A percentile compares a stretch with the other conserved stretches of the same genome.
phyloP scores from a whole-genome alignment of 2,329 filamentous ascomycete species.

The Curvularia spicifera region DNA sequence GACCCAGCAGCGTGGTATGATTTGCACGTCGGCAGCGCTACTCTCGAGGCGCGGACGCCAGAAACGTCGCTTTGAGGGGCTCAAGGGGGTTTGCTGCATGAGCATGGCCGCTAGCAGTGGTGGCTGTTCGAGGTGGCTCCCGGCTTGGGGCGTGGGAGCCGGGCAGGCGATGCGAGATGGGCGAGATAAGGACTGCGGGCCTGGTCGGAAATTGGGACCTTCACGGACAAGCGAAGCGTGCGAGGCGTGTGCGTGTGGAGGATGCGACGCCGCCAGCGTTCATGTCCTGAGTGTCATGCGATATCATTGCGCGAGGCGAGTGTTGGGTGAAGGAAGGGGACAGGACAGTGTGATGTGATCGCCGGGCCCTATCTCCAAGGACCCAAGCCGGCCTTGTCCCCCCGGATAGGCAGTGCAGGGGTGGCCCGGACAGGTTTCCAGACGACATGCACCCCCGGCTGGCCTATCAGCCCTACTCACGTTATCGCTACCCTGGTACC shows the following conservation, averaged over 20 bases:
- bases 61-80: constrained; percentile 5
- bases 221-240: neutral
- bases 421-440: constrained; percentile 12
- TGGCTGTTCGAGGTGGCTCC: constrained; percentile 1
- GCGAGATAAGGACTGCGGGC: constrained; percentile 1
- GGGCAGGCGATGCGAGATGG: neutral
- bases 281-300: neutral
- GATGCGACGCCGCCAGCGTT: neutral
- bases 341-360: constrained; percentile 11
- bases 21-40: constrained; percentile 5
- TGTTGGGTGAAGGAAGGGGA: constrained; percentile 3
- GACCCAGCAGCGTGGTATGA: constrained; percentile 10
- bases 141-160: constrained; percentile 4
- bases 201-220: neutral
- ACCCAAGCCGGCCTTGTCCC: constrained; percentile 13
- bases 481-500: constrained; percentile 25
- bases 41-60: neutral
- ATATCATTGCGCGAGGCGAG: neutral
- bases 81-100: constrained; percentile 5
- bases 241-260: neutral
- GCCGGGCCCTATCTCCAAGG: constrained; percentile 1
- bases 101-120: neutral
- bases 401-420: constrained; percentile 7
- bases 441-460: constrained; percentile 5
- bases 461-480: constrained; percentile 26